Evolutionary conservation across 1,139 yeast species (phyloP), one percentile per base, ranked within the genome.

Genomic region (Debaryomycetaceae sp.): DNA sequence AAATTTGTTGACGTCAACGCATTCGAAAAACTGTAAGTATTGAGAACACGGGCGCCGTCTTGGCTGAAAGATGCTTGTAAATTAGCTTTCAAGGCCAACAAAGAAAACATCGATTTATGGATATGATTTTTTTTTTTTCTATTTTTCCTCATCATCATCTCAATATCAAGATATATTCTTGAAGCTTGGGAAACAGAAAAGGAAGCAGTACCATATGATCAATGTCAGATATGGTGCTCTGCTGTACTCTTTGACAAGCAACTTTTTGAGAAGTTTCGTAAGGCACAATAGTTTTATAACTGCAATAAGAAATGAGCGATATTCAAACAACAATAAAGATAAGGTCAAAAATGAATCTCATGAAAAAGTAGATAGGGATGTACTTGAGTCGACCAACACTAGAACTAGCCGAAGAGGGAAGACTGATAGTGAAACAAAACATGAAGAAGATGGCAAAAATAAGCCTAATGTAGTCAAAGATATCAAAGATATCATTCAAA

Each of bases 401-500:
- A 17, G 20, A 17, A 17, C 20, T 4, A 17, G 20, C 20, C 2
- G 11, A 22, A 37, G 27, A 9, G n/a, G 14, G 3, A 13, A 24
- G 5, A 24, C 13, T 8, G n/a, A 20, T 4, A n/a, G 11, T 3
- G 20, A 6, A 11, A 39, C 5, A 35, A n/a, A n/a, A 2, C 4
- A 6, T 8, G 11, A 9, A 33, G 20, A 6, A 8, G 6, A 11
- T 6, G 38, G 6, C 13, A 22, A 6, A 7, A 27, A 27, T 17
- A 40, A 31, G 14, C 22, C 34, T 13, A 39, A 22, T 8, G 42
- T 6, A 4, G 29, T 31, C 3, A 20, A 23, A 13, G 38, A 40
- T 13, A 42, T 36, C n/a, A 37, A 42, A 34, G 24, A 36, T 6
- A 38, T 45, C 22, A 35, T 37, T 24, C 40, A 40, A 13, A 47